These are phyloP conservation scores for Striga asiatica DNA, from an alignment of 257 asterid species.

Conservation along the genomic window DNA sequence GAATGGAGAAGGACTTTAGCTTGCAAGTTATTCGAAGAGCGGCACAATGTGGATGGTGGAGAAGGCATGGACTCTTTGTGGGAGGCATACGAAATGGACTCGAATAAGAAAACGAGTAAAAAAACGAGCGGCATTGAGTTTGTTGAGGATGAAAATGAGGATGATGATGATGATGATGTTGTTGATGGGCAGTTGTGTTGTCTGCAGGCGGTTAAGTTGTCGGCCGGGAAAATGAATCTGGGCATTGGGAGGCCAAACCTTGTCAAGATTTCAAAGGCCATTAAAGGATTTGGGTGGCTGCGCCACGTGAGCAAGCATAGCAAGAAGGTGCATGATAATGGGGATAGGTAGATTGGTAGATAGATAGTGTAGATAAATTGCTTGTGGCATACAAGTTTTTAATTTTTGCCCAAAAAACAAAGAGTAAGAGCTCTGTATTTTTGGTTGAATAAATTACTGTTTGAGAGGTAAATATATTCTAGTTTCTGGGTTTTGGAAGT, in stretches of 20 bases:
- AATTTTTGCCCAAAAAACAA: not conserved
- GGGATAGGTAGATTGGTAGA: slow-evolving; percentile 26
- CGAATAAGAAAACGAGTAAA: slow-evolving; percentile 11
- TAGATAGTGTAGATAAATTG: too few species aligned
- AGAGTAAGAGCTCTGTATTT: not conserved
- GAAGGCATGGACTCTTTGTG: slow-evolving; percentile 89
- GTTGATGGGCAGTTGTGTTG: slow-evolving; percentile 47
- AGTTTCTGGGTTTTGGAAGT: not conserved
- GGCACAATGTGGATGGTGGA: slow-evolving; percentile 37
- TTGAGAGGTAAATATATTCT: slow-evolving; percentile 21
- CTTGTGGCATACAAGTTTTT: too few species aligned
- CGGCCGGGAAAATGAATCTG: slow-evolving; percentile 71
- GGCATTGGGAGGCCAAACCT: slow-evolving; percentile 73
- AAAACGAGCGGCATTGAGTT: slow-evolving; percentile 2
- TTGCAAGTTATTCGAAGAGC: slow-evolving; percentile 68
- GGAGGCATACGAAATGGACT: slow-evolving; percentile 61
- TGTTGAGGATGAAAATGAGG: not conserved
- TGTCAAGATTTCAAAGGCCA: slow-evolving; percentile 61
- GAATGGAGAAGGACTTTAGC: slow-evolving; percentile 85
- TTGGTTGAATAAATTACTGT: slow-evolving; percentile 5
- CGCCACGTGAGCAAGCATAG: slow-evolving; percentile 44
- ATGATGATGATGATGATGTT: slow-evolving; percentile 23
- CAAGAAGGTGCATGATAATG: slow-evolving; percentile 77
- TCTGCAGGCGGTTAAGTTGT: slow-evolving; percentile 61
- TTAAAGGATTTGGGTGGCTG: slow-evolving; percentile 85